These are phyloP conservation scores for Colletotrichum lini DNA, from an alignment of 2,329 filamentous ascomycete species.

Conservation along the genomic window DNA sequence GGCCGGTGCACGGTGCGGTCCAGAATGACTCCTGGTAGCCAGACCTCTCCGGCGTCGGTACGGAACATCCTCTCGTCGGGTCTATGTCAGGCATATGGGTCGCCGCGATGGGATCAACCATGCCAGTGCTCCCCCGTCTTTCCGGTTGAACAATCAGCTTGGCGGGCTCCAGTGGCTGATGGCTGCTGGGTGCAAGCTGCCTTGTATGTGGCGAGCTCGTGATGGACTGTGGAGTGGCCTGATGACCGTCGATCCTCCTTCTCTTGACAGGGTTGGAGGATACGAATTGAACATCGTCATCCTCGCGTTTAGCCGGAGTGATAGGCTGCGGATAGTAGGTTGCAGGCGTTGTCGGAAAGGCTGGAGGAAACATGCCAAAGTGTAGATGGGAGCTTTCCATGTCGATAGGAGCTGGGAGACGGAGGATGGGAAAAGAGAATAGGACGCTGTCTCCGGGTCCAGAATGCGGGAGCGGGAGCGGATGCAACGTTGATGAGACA, in stretches of 20 bases:
- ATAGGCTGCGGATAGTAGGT: slow-evolving; percentile 4
- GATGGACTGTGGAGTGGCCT: slow-evolving; percentile 21
- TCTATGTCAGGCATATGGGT: slow-evolving; percentile 48
- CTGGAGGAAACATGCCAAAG: slow-evolving; percentile 34
- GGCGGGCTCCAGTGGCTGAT: slow-evolving; percentile 16
- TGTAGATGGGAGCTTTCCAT: slow-evolving; percentile 33
- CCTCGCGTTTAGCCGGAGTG: slow-evolving; percentile 49
- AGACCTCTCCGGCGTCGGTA: slow-evolving; percentile 53
- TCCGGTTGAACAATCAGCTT: slow-evolving; percentile 32
- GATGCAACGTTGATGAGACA: slow-evolving; percentile 35
- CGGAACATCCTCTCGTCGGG: slow-evolving; percentile 51
- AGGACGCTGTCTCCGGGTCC: slow-evolving; percentile 11
- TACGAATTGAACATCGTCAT: slow-evolving; percentile 62
- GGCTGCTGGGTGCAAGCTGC: not conserved
- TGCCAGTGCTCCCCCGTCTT: slow-evolving; percentile 51
- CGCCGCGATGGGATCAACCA: slow-evolving; percentile 47
- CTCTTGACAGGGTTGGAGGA: slow-evolving; percentile 61
- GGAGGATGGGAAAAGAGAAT: not conserved
- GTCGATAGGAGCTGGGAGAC: not conserved
- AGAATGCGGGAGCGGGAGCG: slow-evolving; percentile 29
- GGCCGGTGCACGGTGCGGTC: slow-evolving; percentile 41
- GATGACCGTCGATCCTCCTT: slow-evolving; percentile 39
- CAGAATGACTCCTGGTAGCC: slow-evolving; percentile 45
- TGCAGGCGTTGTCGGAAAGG: slow-evolving; percentile 11
- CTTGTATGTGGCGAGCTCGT: slow-evolving; percentile 7